Evolutionary conservation across 306 rosid genomes (phyloP).

Genomic region (Vigna reflexopilosa): DNA sequence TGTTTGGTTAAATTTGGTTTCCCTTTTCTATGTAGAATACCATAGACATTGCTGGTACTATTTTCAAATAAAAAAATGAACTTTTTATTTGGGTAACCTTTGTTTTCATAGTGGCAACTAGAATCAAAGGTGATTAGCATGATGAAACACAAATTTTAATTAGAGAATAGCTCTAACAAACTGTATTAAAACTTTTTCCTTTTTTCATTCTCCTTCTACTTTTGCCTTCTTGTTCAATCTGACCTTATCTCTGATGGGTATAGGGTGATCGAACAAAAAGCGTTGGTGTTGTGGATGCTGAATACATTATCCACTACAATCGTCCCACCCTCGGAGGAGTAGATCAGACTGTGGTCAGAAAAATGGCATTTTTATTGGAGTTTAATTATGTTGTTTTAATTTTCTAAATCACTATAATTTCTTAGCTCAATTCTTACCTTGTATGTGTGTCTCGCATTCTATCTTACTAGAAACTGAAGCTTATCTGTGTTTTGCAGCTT

Average conservation of each 20-base stretch:
- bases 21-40: not conserved
- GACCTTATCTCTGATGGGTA: slow-evolving; percentile 37
- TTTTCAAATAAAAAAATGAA: not conserved
- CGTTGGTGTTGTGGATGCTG: slow-evolving; percentile 93
- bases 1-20: slow-evolving; percentile 36
- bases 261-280: slow-evolving; percentile 85
- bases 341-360: slow-evolving; percentile 57
- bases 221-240: slow-evolving; percentile 32
- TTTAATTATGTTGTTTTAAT: slow-evolving; percentile 14
- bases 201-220: not conserved
- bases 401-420: slow-evolving; percentile 17
- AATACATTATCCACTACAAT: slow-evolving; percentile 79
- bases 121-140: not conserved
- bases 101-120: not conserved
- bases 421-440: not conserved
- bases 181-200: not conserved
- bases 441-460: slow-evolving; percentile 28
- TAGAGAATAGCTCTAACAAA: not conserved
- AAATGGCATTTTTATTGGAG: slow-evolving; percentile 4
- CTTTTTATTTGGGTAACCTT: not conserved
- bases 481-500: slow-evolving; percentile 54
- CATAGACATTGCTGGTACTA: not conserved
- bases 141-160: not conserved
- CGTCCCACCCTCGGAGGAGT: slow-evolving; percentile 89
- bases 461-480: slow-evolving; percentile 39